Percentiles rank a stretch among this genome's conserved stretches.
phyloP scores from a whole-genome alignment of 179 eudicot genomes.

The Pouteria campechiana region DNA sequence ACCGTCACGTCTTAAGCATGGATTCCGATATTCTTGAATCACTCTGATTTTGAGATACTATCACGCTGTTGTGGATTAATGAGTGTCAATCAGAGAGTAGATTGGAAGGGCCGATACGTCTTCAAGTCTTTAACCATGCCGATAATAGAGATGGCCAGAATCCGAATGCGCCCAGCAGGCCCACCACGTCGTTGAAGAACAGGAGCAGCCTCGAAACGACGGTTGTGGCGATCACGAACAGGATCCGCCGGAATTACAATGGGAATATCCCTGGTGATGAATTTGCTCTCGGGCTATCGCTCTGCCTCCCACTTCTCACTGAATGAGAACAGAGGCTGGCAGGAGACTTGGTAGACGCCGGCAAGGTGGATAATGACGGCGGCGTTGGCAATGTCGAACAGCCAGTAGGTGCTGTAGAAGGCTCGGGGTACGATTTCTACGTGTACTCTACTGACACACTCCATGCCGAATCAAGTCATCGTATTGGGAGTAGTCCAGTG shows the following conservation, averaged over 20 bases:
- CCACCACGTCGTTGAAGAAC: conserved; percentile 47
- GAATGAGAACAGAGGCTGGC: conserved; percentile 36
- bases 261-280: conserved; percentile 20
- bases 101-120: no score
- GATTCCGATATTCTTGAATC: no score
- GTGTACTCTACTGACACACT: no score
- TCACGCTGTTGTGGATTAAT: no score
- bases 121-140: no score
- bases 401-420: conserved; percentile 36
- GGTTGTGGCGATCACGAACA: conserved; percentile 31
- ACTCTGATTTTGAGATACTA: no score
- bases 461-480: no score
- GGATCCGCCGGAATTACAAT: conserved; percentile 24
- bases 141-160: no score
- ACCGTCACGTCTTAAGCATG: no score
- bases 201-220: conserved; percentile 41
- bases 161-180: conserved; percentile 42
- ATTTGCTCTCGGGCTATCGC: conserved; percentile 17
- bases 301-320: conserved; percentile 16
- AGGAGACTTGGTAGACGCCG: conserved; percentile 43
- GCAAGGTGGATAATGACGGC: conserved; percentile 42
- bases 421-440: no score
- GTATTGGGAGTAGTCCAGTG: no score
- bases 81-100: no score
- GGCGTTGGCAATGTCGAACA: conserved; percentile 32